Evolutionary conservation across 805 yeast genomes (phyloP), one percentile per base, ranked within the genome.

Genomic region (Candida awuae): DNA sequence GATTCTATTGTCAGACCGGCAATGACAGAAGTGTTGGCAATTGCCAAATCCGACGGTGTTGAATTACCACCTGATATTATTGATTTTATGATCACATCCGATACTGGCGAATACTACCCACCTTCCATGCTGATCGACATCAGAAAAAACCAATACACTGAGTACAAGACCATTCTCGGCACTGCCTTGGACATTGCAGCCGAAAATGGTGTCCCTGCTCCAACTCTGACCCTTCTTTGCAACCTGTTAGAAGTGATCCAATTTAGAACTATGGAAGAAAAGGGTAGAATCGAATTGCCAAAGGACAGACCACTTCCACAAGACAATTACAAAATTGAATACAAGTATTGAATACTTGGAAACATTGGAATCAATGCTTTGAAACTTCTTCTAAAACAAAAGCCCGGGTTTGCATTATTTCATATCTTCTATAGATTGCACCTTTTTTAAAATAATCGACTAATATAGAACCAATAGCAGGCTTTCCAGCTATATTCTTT

Each of bases 111-210:
- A 32, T 59, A 63, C 52, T 70, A 66, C 40, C 55, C 67, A 23
- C 73, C 73, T 6, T 70, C 74, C 9, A 70, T 70, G 75, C 51
- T 65, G 35, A 65, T 70, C n/a, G 75, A 70, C 44, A 52, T 59
- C 16, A 54, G 67, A 45, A 64, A 68, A 43, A 61, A 61, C 14
- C 62, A 68, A 35, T 61, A 58, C 37, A 58, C 64, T 38, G 75
- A 70, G 51, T 60, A 66, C 41, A 67, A 65, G 35, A 61, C 61
- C 21, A 67, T 70, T 36, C 39, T 70, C 29, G 73, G 73, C 18
- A 70, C 67, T 23, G 63, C 62, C n/a, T 42, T 59, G 38, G 52
- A 50, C 1, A 50, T 54, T 27, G 64, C 62, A 15, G 46, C 49
- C 26, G 49, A 52, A 35, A 54, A 58, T 34, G 51, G 50, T 19